Base-by-base conservation (phyloP, 352 stramenopile genomes). In the Pythium volutum region DNA sequence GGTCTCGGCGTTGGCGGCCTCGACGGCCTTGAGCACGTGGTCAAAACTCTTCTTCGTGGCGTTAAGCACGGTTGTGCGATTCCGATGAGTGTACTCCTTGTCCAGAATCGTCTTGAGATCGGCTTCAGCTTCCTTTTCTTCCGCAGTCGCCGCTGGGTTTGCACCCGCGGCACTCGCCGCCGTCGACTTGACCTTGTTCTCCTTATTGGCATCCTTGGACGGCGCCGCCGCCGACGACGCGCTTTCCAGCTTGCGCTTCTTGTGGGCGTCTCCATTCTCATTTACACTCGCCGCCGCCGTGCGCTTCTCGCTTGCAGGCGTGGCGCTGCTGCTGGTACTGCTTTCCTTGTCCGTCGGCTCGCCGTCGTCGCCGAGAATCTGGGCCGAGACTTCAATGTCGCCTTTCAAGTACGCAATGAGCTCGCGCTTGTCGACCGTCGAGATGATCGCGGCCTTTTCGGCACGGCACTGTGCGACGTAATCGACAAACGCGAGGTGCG, bases 401-500 rank as follows among this genome's bases (percentile, higher is more conserved):
- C 86, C 86, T 52, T 90, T 91, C 11, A 95, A 48, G 64, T 84
- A 95, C 47, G 86, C 79, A 55, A 95, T 76, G 29, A 95, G 77
- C 56, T 95, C 86, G 47, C 92, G 91, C 73, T 95, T 95, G 64
- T 95, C 86, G 25, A 95, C 83, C 0, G 86, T 89, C 16, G 86
- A 93, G 12, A 95, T 77, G 74, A 91, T 90, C 25, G 73, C 79
- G 5, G 82, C 84, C 62, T 91, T 91, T 23, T 89, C 82, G 7
- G 77, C 62, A 26, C 86, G 79, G 53, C 84, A 93, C 64, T 91
- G 88, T n/a, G 84, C 78, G 29, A 95, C 82, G 48, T 95, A 95
- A 61, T 93, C 86, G 39, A 82, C 81, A 57, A 95, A 95, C 47
- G 70, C 78, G 41, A 95, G 67, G 25, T 60, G 60, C 11, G 76